Evolutionary conservation across 176 grass and related monocot species (phyloP).

Genomic region (Eleusine coracana): DNA sequence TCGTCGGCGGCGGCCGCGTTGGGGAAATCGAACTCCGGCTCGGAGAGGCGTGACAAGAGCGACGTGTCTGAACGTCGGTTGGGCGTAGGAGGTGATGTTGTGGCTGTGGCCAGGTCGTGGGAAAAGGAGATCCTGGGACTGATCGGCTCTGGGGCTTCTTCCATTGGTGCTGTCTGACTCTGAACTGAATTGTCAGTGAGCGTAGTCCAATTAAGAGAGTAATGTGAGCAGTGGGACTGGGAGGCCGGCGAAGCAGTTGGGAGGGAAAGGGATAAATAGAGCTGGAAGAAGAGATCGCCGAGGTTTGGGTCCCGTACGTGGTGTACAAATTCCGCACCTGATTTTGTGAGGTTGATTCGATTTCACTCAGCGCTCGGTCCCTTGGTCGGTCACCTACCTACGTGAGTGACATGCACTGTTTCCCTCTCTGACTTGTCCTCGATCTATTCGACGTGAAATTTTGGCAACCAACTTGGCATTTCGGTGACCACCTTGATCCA

Average conservation of each 20-base stretch:
- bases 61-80: slow-evolving; percentile 1
- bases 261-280: slow-evolving; percentile 43
- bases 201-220: not conserved
- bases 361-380: slow-evolving; percentile 38
- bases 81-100: not conserved
- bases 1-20: not conserved
- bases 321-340: slow-evolving; percentile 51
- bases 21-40: slow-evolving; percentile 58
- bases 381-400: slow-evolving; percentile 57
- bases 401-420: not conserved
- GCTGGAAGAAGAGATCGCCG: not conserved
- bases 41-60: not conserved
- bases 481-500: not conserved
- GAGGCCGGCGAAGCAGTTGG: not conserved
- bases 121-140: slow-evolving; percentile 79
- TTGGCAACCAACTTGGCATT: slow-evolving; percentile 16
- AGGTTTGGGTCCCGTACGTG: not conserved
- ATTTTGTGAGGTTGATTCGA: slow-evolving; percentile 44
- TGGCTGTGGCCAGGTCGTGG: slow-evolving; percentile 35
- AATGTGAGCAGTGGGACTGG: not conserved
- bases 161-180: not conserved
- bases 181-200: not conserved
- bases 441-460: slow-evolving; percentile 3
- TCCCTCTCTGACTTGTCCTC: slow-evolving; percentile 5
- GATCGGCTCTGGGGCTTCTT: slow-evolving; percentile 40